A percentile compares a stretch with the other conserved stretches of the same genome.
phyloP scores from a whole-genome alignment of 352 stramenopile species.

The Phytopythium delawarense region DNA sequence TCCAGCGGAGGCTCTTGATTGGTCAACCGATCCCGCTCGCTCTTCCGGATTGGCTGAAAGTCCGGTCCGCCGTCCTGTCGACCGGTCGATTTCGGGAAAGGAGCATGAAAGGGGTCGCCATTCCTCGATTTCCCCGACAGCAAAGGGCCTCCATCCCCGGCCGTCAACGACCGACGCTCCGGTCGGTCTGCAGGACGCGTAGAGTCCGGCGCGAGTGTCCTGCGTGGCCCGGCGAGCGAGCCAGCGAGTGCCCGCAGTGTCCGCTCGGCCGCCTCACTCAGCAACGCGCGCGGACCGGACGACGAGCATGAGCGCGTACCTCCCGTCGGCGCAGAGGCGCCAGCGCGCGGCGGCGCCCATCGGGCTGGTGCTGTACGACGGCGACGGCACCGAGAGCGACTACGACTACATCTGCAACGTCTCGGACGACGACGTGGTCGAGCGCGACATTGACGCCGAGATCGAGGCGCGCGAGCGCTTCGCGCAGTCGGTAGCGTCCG shows the following conservation, averaged over 20 bases:
- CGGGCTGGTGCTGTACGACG: slow-evolving; percentile 15
- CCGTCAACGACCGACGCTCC: too few species aligned
- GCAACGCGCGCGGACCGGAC: not conserved
- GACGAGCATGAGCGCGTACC: slow-evolving; percentile 5
- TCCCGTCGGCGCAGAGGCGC: not conserved
- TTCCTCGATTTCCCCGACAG: slow-evolving; percentile 2
- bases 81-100: not conserved
- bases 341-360: slow-evolving; percentile 7
- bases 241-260: not conserved
- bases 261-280: not conserved
- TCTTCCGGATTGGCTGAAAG: not conserved
- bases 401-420: slow-evolving; percentile 43
- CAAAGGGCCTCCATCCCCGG: not conserved
- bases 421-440: slow-evolving; percentile 56
- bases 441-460: slow-evolving; percentile 69
- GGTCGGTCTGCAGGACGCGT: not conserved
- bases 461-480: slow-evolving; percentile 53
- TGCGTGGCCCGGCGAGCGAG: too few species aligned
- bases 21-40: not conserved
- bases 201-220: not conserved
- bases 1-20: not conserved
- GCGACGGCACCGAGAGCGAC: slow-evolving; percentile 24
- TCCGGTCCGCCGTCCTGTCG: not conserved
- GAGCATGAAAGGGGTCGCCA: slow-evolving; percentile 3
- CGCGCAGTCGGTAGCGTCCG: not conserved